Evolutionary conservation across 2,329 filamentous ascomycete species (phyloP).

Genomic region (Calonectria leucothoes): DNA sequence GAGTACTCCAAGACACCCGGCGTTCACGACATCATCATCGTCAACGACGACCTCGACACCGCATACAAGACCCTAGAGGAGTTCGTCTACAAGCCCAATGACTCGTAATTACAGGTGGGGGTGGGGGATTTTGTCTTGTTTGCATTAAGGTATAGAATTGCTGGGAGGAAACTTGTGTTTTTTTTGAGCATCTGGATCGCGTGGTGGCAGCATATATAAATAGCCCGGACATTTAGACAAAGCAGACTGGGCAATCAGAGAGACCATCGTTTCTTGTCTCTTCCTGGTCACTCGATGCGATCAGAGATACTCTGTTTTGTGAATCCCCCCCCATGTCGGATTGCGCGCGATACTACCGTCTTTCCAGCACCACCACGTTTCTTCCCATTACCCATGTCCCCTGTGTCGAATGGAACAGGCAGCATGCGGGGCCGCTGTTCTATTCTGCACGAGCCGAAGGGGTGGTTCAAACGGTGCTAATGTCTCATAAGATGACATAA

Average conservation of each 20-base stretch:
- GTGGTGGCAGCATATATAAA: background rate
- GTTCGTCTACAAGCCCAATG: conserved; percentile 52
- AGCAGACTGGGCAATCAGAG: background rate
- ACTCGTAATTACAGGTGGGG: background rate
- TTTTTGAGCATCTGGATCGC: background rate
- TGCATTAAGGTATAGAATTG: background rate
- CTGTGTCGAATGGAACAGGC: background rate
- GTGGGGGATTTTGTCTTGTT: background rate
- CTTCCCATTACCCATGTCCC: background rate
- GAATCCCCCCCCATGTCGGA: background rate
- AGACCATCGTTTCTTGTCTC: background rate
- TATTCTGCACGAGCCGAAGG: background rate
- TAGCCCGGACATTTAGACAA: background rate
- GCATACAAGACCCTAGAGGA: conserved; percentile 65
- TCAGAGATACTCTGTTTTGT: background rate
- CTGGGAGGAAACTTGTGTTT: background rate
- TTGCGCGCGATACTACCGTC: background rate
- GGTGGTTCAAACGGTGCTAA: background rate
- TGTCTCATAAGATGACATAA: background rate
- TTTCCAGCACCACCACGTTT: background rate
- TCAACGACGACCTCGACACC: conserved; percentile 58
- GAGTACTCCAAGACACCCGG: conserved; percentile 77
- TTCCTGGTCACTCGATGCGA: background rate
- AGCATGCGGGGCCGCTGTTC: background rate
- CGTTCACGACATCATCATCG: conserved; percentile 49